Evolutionary conservation across 306 rosid genomes (phyloP).

Genomic region (Senna siamea): DNA sequence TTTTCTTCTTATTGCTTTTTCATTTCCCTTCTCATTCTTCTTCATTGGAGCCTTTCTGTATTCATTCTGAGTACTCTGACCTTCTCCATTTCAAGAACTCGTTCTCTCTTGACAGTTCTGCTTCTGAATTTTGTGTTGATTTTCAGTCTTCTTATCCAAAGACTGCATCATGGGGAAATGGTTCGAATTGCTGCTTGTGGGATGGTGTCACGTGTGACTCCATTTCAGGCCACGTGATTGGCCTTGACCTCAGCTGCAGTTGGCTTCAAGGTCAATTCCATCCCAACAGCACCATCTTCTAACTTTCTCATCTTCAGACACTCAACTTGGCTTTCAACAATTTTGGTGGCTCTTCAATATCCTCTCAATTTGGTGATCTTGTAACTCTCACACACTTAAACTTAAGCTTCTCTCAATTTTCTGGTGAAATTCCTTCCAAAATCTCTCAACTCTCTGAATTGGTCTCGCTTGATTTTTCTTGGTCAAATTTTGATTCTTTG

Average conservation of each 20-base stretch:
- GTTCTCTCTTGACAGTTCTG: neutral
- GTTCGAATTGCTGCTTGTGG: conserved; percentile 32
- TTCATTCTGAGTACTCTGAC: neutral
- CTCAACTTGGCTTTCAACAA: conserved; percentile 34
- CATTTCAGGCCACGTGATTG: conserved; percentile 12
- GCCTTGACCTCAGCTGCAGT: conserved; percentile 27
- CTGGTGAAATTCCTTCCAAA: conserved; percentile 34
- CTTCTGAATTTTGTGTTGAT: neutral
- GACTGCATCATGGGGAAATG: conserved; percentile 28
- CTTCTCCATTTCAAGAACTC: neutral
- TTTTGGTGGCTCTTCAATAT: conserved; percentile 18
- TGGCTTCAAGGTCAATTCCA: conserved; percentile 17
- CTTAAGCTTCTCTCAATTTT: neutral
- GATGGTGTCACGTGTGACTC: conserved; percentile 24
- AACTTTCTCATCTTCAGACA: too few species aligned
- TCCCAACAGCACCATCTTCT: conserved; percentile 30
- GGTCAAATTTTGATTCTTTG: too few species aligned
- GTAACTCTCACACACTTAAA: conserved; percentile 22
- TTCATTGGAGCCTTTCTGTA: neutral
- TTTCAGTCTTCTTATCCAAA: neutral
- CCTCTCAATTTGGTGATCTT: conserved; percentile 20
- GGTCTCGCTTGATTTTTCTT: conserved; percentile 34
- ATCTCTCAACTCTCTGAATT: conserved; percentile 44
- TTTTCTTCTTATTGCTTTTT: neutral
- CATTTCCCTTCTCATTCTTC: neutral